phyloP scores from a whole-genome alignment of 1,139 yeast genomes.

The Trichomonascaceae sp. region DNA sequence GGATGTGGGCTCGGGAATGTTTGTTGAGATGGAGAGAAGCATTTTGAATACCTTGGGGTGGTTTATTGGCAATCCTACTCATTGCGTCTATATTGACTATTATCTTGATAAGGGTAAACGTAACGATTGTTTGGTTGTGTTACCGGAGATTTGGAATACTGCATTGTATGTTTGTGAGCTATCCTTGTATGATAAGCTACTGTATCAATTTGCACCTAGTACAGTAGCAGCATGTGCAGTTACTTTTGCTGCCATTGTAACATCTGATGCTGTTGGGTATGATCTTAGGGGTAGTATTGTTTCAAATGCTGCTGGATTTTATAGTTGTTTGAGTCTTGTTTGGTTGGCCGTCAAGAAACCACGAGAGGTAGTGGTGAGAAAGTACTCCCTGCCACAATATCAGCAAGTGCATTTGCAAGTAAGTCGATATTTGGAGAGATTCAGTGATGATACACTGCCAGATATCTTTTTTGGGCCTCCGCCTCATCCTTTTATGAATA shows the following conservation, averaged over 20 bases:
- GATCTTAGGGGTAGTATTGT: neutral
- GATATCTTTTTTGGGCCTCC: neutral
- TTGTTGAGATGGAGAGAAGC: constrained; percentile 92
- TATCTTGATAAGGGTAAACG: constrained; percentile 19
- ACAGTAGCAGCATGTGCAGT: constrained; percentile 65
- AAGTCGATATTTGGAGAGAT: neutral
- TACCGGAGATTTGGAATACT: constrained; percentile 24
- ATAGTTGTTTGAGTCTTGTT: neutral
- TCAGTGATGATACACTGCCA: neutral
- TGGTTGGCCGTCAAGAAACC: neutral
- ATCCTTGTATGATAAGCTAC: constrained; percentile 59
- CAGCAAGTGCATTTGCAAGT: neutral
- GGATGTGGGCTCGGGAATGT: constrained; percentile 84
- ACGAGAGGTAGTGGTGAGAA: neutral
- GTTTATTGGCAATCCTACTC: constrained; percentile 58
- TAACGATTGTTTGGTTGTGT: neutral
- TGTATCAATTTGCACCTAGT: constrained; percentile 52
- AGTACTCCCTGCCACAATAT: neutral
- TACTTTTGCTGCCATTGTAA: constrained; percentile 42
- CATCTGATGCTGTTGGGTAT: constrained; percentile 1
- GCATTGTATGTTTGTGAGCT: constrained; percentile 69
- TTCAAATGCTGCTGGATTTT: neutral
- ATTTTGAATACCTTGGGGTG: constrained; percentile 79
- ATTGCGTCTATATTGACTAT: constrained; percentile 32
- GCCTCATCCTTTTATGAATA: neutral